A percentile compares a stretch with the other conserved stretches of the same genome.
phyloP scores from a whole-genome alignment of 805 yeast genomes.

The Wickerhamomyces canadensis region DNA sequence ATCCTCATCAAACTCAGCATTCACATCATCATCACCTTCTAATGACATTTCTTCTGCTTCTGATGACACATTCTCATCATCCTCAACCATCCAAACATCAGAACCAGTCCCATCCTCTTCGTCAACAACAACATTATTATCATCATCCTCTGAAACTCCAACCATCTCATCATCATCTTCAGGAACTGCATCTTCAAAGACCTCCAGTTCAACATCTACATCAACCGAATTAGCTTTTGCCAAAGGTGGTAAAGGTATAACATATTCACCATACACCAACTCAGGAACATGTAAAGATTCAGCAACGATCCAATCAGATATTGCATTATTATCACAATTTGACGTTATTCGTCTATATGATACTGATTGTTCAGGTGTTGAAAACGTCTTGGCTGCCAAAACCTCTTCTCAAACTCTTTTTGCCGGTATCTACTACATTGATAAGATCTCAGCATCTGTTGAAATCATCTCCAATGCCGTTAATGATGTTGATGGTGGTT shows the following conservation, averaged over 20 bases:
- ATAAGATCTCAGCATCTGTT: conserved; percentile 37
- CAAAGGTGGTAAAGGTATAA: conserved; percentile 51
- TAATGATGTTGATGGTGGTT: conserved; percentile 36
- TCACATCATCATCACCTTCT: conserved; percentile 2
- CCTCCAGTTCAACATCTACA: conserved; percentile 27
- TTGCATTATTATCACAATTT: conserved; percentile 37
- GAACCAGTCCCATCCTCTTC: no score
- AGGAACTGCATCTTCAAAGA: conserved; percentile 14
- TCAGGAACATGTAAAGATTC: conserved; percentile 51
- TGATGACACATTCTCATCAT: conserved; percentile 10
- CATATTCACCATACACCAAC: conserved; percentile 59
- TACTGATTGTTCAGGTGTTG: conserved; percentile 56
- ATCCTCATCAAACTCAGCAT: not conserved
- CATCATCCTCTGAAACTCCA: conserved; percentile 12
- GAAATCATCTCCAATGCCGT: conserved; percentile 41
- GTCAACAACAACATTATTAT: conserved; percentile 10
- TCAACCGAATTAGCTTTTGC: conserved; percentile 19
- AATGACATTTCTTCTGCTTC: conserved; percentile 12
- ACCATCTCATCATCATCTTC: conserved; percentile 2
- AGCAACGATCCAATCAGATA: conserved; percentile 40
- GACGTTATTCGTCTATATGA: conserved; percentile 55
- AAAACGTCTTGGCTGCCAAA: conserved; percentile 44
- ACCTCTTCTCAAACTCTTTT: conserved; percentile 44
- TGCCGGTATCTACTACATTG: conserved; percentile 54
- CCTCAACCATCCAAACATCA: conserved; percentile 12